These are phyloP conservation scores for Aulographum hederae DNA, from an alignment of 2,329 filamentous ascomycete genomes.

Conservation along the genomic window DNA sequence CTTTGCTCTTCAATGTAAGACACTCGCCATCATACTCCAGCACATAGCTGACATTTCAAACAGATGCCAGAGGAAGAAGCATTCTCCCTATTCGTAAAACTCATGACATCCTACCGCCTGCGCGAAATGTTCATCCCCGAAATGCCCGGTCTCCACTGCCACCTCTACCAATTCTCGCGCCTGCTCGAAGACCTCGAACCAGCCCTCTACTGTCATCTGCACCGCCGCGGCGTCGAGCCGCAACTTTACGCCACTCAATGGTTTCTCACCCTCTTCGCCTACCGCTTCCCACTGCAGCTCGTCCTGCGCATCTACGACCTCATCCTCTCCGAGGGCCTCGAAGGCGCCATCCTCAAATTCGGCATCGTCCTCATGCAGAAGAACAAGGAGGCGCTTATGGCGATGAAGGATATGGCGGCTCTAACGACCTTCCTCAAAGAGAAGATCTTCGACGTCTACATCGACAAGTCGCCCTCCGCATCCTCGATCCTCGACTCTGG, in stretches of 20 bases:
- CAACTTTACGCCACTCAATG: conserved; percentile 96
- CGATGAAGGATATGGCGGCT: conserved; percentile 78
- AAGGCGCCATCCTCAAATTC: conserved; percentile 77
- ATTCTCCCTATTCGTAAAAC: conserved; percentile 75
- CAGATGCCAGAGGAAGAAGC: conserved; percentile 95
- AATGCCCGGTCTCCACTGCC: conserved; percentile 89
- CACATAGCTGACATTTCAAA: conserved; percentile 1
- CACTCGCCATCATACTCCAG: background rate
- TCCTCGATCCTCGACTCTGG: conserved; percentile 87
- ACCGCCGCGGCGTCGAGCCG: conserved; percentile 68
- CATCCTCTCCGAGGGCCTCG: conserved; percentile 81
- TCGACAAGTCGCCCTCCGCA: conserved; percentile 83
- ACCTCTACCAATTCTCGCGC: conserved; percentile 87
- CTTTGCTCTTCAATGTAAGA: conserved; percentile 76
- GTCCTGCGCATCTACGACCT: conserved; percentile 94
- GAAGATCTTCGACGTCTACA: conserved; percentile 88
- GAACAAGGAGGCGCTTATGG: conserved; percentile 60
- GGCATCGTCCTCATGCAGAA: conserved; percentile 93
- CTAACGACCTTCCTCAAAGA: conserved; percentile 87
- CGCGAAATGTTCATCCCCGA: conserved; percentile 87
- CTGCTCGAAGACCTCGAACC: conserved; percentile 87
- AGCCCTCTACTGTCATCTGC: conserved; percentile 84
- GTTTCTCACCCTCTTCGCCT: conserved; percentile 97
- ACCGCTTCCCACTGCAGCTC: conserved; percentile 88
- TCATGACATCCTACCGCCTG: conserved; percentile 94